Conservation (phyloP, 75 land plant genomes). For the Picea sitchensis region DNA sequence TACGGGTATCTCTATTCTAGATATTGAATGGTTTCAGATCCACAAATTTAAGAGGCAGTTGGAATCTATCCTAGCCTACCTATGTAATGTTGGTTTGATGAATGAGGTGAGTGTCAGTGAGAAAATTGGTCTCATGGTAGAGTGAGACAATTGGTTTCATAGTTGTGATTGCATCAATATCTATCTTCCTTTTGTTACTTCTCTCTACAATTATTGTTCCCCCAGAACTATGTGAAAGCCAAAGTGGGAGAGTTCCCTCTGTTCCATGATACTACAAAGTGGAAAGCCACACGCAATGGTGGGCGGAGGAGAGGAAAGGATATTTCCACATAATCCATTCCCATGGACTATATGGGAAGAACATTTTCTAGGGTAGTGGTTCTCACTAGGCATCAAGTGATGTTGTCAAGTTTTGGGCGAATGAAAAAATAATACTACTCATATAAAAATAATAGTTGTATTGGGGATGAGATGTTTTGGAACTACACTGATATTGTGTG, state of each 20-base stretch:
- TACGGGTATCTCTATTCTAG: too few species aligned
- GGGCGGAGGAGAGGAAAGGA: slow-evolving; percentile 47
- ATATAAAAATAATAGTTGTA: slow-evolving; percentile 38
- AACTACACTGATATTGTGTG: slow-evolving; percentile 67
- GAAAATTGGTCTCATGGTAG: too few species aligned
- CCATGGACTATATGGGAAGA: slow-evolving; percentile 52
- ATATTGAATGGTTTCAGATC: too few species aligned
- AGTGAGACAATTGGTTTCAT: too few species aligned
- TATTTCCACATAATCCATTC: slow-evolving; percentile 66
- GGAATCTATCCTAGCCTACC: too few species aligned
- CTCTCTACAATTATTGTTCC: too few species aligned
- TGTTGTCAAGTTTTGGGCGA: slow-evolving; percentile 27
- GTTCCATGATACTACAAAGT: slow-evolving; percentile 46
- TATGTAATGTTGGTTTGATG: too few species aligned
- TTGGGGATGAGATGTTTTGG: slow-evolving; percentile 34
- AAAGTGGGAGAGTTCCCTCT: slow-evolving; percentile 51
- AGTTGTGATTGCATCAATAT: too few species aligned
- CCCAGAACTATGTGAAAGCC: slow-evolving; percentile 43
- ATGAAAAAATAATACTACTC: slow-evolving; percentile 51
- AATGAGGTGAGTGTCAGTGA: too few species aligned
- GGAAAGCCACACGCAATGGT: slow-evolving; percentile 64
- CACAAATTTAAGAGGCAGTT: too few species aligned
- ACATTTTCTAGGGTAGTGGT: slow-evolving; percentile 69
- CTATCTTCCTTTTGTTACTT: too few species aligned
- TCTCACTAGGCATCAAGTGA: slow-evolving; percentile 43